Evolutionary conservation across 1,284 basidiomycete species (phyloP).

Genomic region (Melanopsichium pennsylvanicum): DNA sequence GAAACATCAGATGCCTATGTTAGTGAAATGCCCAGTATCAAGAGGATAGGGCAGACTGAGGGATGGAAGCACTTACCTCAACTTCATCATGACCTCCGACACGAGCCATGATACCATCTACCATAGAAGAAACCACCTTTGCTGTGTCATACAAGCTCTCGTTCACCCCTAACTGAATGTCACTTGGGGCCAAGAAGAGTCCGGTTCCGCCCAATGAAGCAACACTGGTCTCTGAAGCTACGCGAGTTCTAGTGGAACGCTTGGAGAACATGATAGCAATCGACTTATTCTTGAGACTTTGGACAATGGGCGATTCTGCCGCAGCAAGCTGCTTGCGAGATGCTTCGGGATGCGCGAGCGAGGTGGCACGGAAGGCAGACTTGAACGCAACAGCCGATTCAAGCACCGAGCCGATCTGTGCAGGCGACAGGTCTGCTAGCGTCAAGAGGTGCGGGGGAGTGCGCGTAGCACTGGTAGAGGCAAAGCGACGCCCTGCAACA

Average conservation of each 20-base stretch:
- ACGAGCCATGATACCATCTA: conserved; percentile 94
- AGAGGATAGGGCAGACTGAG: too few relatives aligned
- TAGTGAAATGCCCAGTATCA: too few relatives aligned
- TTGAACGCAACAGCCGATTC: conserved; percentile 75
- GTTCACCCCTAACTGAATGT: conserved; percentile 97
- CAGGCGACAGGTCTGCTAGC: conserved; percentile 79
- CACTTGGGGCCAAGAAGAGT: conserved; percentile 86
- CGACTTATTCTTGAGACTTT: conserved; percentile 79
- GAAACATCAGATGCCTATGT: neutral
- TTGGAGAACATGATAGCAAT: conserved; percentile 92
- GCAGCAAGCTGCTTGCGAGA: conserved; percentile 37
- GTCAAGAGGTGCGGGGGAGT: conserved; percentile 72
- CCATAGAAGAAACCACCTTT: conserved; percentile 85
- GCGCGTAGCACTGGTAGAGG: conserved; percentile 21
- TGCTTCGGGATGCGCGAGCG: conserved; percentile 19
- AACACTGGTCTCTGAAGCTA: conserved; percentile 79
- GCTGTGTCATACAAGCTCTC: conserved; percentile 86
- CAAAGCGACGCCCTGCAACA: conserved; percentile 14
- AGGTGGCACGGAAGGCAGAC: conserved; percentile 71
- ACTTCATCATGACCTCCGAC: conserved; percentile 91
- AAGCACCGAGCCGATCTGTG: conserved; percentile 75
- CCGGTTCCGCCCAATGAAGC: conserved; percentile 74
- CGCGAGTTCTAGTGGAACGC: conserved; percentile 87
- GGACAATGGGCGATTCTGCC: conserved; percentile 40
- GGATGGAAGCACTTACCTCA: conserved; percentile 69